Conservation (phyloP, 2,329 filamentous ascomycete species). For the Fusarium coffeatum region DNA sequence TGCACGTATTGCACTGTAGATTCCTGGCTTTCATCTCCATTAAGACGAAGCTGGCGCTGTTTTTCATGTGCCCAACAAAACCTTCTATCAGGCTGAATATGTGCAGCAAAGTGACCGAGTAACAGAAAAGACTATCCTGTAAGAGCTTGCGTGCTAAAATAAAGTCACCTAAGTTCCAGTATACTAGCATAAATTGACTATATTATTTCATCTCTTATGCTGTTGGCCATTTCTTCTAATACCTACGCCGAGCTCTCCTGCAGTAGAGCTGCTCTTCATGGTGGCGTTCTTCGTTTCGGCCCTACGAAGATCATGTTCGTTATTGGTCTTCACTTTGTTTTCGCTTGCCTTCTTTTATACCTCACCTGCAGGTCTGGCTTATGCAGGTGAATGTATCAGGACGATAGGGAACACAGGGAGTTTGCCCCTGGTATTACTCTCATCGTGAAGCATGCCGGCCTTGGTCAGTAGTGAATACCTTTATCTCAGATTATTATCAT, state of each 20-base stretch:
- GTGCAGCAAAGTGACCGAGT: background rate
- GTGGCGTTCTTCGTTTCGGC: background rate
- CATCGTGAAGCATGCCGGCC: no score
- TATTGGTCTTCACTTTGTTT: background rate
- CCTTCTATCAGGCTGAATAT: no score
- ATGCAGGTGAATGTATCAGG: no score
- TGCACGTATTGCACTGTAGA: background rate
- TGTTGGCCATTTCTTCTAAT: background rate
- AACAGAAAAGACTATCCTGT: no score
- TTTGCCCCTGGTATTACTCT: no score
- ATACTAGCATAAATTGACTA: background rate
- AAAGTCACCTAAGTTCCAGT: background rate
- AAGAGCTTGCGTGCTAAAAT: no score
- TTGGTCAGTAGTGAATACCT: background rate
- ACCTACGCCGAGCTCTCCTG: background rate
- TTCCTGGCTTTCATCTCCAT: background rate
- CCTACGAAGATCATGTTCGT: background rate
- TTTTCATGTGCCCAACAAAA: background rate
- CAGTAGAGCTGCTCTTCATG: background rate
- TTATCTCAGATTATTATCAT: background rate
- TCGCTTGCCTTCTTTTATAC: background rate
- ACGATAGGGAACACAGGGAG: background rate
- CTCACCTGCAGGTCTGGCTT: background rate
- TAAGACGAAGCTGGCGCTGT: background rate
- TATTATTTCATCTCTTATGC: background rate